Conservation (phyloP, 164 flowering plant genomes). For the Nymphaea colorata region DNA sequence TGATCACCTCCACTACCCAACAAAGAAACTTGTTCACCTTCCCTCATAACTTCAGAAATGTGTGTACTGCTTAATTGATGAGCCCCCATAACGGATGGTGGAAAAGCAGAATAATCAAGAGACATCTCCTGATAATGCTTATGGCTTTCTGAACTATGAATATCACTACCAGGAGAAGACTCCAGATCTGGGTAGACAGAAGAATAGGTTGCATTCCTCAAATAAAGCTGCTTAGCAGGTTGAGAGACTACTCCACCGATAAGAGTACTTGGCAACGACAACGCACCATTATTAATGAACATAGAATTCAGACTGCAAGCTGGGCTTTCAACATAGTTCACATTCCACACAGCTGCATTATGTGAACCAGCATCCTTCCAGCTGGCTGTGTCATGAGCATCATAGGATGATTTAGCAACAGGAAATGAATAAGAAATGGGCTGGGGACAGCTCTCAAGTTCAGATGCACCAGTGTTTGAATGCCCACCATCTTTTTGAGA, state of each 20-base stretch:
- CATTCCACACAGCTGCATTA: constrained; percentile 24
- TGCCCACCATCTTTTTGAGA: constrained; percentile 9
- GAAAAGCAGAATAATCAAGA: constrained; percentile 13
- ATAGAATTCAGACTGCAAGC: constrained; percentile 13
- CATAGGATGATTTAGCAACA: constrained; percentile 5
- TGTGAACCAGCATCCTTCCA: constrained; percentile 34
- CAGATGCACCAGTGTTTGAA: constrained; percentile 1
- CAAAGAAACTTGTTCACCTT: constrained; percentile 17
- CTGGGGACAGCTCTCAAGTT: background rate
- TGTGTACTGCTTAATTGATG: constrained; percentile 12
- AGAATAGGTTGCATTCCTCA: constrained; percentile 17
- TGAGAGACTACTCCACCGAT: constrained; percentile 9
- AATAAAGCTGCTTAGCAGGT: constrained; percentile 13
- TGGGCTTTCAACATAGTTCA: constrained; percentile 16
- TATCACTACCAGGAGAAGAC: constrained; percentile 12
- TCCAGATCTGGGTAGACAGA: constrained; percentile 19
- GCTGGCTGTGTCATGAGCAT: constrained; percentile 16
- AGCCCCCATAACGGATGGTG: constrained; percentile 13
- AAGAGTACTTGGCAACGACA: constrained; percentile 8
- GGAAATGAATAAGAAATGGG: constrained; percentile 9
- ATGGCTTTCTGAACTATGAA: constrained; percentile 21
- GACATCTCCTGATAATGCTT: constrained; percentile 18
- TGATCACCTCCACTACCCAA: constrained; percentile 20
- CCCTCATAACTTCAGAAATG: constrained; percentile 11
- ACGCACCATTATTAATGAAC: constrained; percentile 11